Percentiles rank a stretch among this genome's conserved stretches.
Evolutionary conservation across 495 filamentous ascomycete species (phyloP).

Genomic region (Penicillium angulare): DNA sequence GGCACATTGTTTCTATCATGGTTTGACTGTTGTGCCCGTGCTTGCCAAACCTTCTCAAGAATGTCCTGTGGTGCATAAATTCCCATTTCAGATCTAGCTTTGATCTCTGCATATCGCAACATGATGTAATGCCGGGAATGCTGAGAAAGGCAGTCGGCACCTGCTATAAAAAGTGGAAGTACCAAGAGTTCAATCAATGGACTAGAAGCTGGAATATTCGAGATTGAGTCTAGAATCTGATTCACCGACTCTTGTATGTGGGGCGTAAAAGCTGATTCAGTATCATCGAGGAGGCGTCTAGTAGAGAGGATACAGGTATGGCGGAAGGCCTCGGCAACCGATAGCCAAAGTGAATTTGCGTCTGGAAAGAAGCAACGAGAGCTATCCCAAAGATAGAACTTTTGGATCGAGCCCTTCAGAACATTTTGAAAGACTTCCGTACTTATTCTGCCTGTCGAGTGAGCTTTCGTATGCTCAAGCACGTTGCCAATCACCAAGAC

Average conservation of each 20-base stretch:
- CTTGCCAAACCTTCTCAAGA: constrained; percentile 35
- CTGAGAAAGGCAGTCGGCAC: constrained; percentile 30
- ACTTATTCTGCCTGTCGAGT: constrained; percentile 21
- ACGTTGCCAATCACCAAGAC: constrained; percentile 34
- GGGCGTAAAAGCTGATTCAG: constrained; percentile 19
- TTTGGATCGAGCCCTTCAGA: constrained; percentile 18
- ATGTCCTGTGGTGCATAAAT: constrained; percentile 24
- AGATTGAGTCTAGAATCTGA: constrained; percentile 30
- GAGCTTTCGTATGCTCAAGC: constrained; percentile 32
- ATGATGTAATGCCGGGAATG: constrained; percentile 37
- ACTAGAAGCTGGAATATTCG: constrained; percentile 27
- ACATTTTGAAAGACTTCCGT: constrained; percentile 18
- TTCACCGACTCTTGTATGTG: constrained; percentile 33
- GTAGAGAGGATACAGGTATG: constrained; percentile 38
- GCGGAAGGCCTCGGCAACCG: constrained; percentile 31
- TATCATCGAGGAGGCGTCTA: constrained; percentile 29
- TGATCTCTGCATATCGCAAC: constrained; percentile 27
- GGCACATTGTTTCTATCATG: constrained; percentile 30
- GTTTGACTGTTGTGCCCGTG: constrained; percentile 21
- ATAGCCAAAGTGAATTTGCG: constrained; percentile 28
- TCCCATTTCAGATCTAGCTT: constrained; percentile 31
- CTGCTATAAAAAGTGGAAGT: constrained; percentile 39
- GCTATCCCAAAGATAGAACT: constrained; percentile 30
- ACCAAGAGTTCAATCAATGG: constrained; percentile 31
- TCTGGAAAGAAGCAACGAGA: constrained; percentile 26